Conservation (phyloP, 2,329 filamentous ascomycete genomes). For the Colletotrichum falcatum region DNA sequence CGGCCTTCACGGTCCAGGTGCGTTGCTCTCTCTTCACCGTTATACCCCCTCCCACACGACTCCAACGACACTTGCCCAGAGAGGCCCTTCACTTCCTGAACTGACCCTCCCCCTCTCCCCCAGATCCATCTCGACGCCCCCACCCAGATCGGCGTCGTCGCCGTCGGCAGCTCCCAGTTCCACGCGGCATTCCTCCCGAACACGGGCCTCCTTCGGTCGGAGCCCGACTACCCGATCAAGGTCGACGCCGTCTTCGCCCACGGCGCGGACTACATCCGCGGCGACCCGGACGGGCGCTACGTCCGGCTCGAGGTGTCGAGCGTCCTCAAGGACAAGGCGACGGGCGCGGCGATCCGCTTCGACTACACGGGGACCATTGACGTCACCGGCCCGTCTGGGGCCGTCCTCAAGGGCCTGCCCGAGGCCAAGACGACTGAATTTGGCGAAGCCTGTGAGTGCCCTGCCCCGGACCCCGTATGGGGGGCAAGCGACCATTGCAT, state of each 20-base stretch:
- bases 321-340: constrained; percentile 49
- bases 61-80: not conserved
- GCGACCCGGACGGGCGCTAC: constrained; percentile 52
- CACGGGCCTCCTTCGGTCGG: constrained; percentile 51
- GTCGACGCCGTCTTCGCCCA: constrained; percentile 54
- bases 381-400: constrained; percentile 49
- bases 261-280: constrained; percentile 55
- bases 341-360: constrained; percentile 51
- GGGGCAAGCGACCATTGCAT: not conserved
- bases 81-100: not conserved
- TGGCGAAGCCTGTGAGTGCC: constrained; percentile 53
- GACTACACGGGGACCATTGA: constrained; percentile 55
- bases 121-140: constrained; percentile 51
- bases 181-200: constrained; percentile 50
- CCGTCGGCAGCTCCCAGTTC: constrained; percentile 49
- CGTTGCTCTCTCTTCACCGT: constrained; percentile 38
- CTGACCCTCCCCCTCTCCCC: constrained; percentile 16
- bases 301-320: constrained; percentile 54
- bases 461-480: too few relatives aligned
- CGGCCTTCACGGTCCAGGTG: constrained; percentile 54
- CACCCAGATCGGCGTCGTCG: constrained; percentile 42
- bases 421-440: constrained; percentile 55
- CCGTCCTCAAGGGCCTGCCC: constrained; percentile 49
- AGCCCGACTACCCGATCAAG: constrained; percentile 50
- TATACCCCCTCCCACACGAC: not conserved